Percentiles rank a stretch among this genome's conserved stretches.
Conservation (phyloP, 495 filamentous ascomycete species). For the Penicillium roqueforti region DNA sequence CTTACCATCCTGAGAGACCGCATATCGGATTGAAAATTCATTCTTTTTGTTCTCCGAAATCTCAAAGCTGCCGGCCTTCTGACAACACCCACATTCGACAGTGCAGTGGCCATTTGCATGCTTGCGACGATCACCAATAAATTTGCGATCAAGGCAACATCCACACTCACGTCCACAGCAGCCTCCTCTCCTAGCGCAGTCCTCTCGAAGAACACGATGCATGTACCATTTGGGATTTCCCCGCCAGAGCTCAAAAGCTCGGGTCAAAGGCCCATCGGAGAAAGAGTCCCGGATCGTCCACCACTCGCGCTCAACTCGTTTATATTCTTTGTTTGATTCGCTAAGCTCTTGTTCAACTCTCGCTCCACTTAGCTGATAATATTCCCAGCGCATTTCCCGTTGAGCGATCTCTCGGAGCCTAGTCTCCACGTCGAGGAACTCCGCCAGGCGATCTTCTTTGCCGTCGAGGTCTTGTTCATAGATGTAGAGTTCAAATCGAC, state of each 20-base stretch:
- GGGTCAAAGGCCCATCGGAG: background rate
- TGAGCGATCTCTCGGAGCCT: background rate
- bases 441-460: background rate
- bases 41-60: background rate
- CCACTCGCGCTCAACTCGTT: background rate
- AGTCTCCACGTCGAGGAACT: background rate
- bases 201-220: background rate
- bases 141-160: constrained; percentile 1
- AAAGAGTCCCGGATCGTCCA: background rate
- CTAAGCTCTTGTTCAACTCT: background rate
- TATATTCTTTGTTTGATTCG: background rate
- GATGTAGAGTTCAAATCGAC: background rate
- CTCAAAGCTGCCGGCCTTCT: background rate
- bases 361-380: background rate
- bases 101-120: constrained; percentile 9
- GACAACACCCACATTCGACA: constrained; percentile 10
- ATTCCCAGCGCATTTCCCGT: background rate
- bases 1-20: too few relatives aligned
- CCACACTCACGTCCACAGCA: constrained; percentile 9
- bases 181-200: constrained; percentile 5
- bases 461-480: background rate
- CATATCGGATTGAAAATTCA: too few relatives aligned
- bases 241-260: background rate
- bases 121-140: background rate
- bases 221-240: constrained; percentile 7